These are phyloP conservation scores for Boletus barrowsii DNA, from an alignment of 768 basidiomycete species.

Conservation along the genomic window DNA sequence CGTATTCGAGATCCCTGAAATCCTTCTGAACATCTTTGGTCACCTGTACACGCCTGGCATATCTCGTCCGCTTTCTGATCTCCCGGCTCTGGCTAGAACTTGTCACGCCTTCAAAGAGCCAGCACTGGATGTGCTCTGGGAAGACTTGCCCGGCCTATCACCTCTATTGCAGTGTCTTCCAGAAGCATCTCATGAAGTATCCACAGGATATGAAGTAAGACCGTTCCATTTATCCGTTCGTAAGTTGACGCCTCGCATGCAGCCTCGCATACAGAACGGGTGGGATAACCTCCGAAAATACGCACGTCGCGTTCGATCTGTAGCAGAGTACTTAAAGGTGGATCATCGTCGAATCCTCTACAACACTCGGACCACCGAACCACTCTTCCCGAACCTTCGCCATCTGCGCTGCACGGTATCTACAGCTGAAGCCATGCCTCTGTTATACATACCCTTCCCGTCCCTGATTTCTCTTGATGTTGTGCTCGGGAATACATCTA, in stretches of 20 bases:
- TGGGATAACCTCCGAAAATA: neutral
- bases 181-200: neutral
- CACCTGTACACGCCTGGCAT: too few relatives aligned
- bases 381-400: neutral
- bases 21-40: too few relatives aligned
- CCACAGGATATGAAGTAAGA: neutral
- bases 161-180: neutral
- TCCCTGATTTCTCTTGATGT: neutral
- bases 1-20: too few relatives aligned
- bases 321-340: neutral
- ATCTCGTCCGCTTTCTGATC: too few relatives aligned
- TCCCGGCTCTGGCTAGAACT: too few relatives aligned
- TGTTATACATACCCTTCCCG: neutral
- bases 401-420: neutral
- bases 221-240: neutral
- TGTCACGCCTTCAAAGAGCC: too few relatives aligned
- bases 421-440: neutral
- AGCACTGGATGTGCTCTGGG: neutral
- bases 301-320: neutral
- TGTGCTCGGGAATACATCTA: too few relatives aligned
- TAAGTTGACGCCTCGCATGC: neutral
- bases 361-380: neutral
- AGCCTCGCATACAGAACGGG: neutral
- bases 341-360: neutral
- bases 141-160: neutral